Base-by-base conservation (phyloP, 306 rosid genomes). In the Mimosa bimucronata region DNA sequence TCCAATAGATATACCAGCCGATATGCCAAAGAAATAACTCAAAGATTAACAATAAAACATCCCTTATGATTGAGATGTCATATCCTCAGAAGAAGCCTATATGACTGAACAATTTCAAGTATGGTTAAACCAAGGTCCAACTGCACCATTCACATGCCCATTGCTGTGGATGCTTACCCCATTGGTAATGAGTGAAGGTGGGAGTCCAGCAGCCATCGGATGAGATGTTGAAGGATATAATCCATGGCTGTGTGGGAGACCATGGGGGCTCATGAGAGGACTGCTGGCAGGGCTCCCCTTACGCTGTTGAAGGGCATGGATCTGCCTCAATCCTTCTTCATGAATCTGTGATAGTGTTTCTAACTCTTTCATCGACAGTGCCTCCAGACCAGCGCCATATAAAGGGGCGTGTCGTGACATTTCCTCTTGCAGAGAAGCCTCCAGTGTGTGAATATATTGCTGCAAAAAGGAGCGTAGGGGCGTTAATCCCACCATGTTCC, bases 351-450 rank as follows among this genome's bases (percentile, higher is more conserved):
- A 80, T 50, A 96, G 78, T 7, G 97, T 93, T 86, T 96, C 98
- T 85, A 96, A 90, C 82, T 96, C 99, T 83, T 93, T 90, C 97
- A 89, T 85, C 66, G 99, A 93, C 62, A 96, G 87, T 79, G 97
- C 96, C 82, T 96, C 98, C 82, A 96, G 84, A 73, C 99, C 99
- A 30, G 94, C 98, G 57, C 99, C 99, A 62, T 93, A 96, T 4
- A 96, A 83, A 79, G 99, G 98, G 66, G 98, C 99, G 80, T 96
- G 98, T 25, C 97, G 88, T 14, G 99, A 90, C 97, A 96, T 93
- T 89, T 96, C 99, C 88, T 96, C 99, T 81, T 91, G 94, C 19
- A 96, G 97, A 44, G 99, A 93, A 53, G 89, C 88, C 87, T 93
- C 97, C 1, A 93, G 92, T 13, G 94, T 86, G 87, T 93, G 99